Evolutionary conservation across 306 rosid genomes (phyloP), one percentile per base, ranked within the genome.

Genomic region (Medicago arabica): DNA sequence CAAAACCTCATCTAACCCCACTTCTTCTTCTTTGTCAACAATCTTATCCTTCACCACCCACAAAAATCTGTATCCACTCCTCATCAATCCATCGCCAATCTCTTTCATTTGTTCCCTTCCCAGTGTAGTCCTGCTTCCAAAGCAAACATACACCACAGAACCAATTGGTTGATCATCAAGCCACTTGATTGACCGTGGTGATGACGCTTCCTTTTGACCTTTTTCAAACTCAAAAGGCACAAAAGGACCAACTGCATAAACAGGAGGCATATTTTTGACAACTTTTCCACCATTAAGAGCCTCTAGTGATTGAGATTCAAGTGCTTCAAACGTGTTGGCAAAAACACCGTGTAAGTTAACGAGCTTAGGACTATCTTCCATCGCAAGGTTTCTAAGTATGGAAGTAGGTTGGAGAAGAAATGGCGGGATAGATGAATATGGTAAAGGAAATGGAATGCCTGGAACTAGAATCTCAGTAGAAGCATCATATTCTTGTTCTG

Each of bases 21-120:
- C 68, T 31, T 74, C 79, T 7, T 89, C 92, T 46, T 84, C 92
- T 40, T 46, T 87, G 28, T 87, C 93, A 16, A 89, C 86, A 9
- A 39, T 81, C 73, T 82, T 87, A 8, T 79, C 84, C 75, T 91
- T 88, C 67, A 87, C 81, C 15, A 84, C 88, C 90, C 92, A 91
- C 80, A 91, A 34, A 71, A 88, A 91, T 8, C 10, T 83, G 50
- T 28, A 79, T 75, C 90, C 88, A 75, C 87, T 76, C 9, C 21
- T 72, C 58, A 79, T 10, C 39, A 91, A 70, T 63, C 93, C 93
- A 6, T 77, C 21, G 21, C 87, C 86, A 1, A 87, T 23, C 78
- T 90, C 96, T 54, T 70, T 83, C 15, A 80, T 80, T 68, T 90
- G 96, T 0, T 82, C 77, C 13, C 85, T 78, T 2, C 72, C 81